phyloP scores from a whole-genome alignment of 257 asterid species.

The Solanum ossicruentum region DNA sequence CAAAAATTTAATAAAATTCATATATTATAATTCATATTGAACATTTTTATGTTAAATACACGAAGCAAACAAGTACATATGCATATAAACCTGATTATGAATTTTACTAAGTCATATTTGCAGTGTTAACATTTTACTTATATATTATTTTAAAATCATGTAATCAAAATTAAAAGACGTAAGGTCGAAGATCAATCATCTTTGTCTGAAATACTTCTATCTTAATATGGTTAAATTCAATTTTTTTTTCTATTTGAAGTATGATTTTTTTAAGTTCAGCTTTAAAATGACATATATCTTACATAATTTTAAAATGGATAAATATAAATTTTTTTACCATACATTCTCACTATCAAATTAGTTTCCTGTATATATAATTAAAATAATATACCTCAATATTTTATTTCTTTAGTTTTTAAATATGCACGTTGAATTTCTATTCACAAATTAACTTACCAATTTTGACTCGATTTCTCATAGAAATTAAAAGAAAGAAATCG shows the following conservation, averaged over 20 bases:
- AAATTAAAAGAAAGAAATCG: background rate
- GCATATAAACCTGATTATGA: no score
- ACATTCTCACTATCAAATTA: background rate
- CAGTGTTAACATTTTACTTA: no score
- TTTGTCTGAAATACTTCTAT: no score
- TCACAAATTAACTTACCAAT: background rate
- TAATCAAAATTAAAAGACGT: no score
- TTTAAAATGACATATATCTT: background rate
- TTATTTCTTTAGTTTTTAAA: background rate
- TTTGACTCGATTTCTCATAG: background rate
- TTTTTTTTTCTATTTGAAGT: background rate
- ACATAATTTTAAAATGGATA: background rate
- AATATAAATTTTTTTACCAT: background rate
- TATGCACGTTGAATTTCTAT: background rate
- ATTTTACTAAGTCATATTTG: no score
- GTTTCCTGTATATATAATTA: background rate
- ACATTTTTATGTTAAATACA: no score
- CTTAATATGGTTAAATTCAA: no score
- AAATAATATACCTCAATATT: background rate
- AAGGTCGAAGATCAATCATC: no score
- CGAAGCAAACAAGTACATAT: no score
- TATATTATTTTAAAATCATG: no score
- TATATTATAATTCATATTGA: no score
- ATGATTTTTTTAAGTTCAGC: background rate
- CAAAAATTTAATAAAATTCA: no score